A percentile compares a stretch with the other conserved stretches of the same genome.
Conservation (phyloP, 1,139 yeast genomes). For the Arxiozyma telluris region DNA sequence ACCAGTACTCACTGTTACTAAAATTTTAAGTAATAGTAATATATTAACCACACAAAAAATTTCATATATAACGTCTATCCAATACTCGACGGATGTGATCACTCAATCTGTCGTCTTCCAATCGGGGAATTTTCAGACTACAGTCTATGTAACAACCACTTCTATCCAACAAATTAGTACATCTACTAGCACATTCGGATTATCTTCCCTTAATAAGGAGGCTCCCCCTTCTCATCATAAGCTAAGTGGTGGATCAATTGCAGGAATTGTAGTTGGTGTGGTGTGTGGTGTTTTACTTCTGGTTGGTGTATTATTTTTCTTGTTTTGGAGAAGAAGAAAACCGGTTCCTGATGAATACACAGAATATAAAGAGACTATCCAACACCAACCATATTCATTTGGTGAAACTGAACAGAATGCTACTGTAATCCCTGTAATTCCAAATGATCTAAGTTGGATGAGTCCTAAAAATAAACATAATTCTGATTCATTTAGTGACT, state of each 20-base stretch:
- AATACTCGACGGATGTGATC: conserved; percentile 12
- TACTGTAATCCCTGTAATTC: conserved; percentile 11
- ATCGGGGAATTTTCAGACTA: conserved; percentile 6
- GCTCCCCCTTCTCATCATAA: conserved; percentile 11
- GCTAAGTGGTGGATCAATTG: conserved; percentile 58
- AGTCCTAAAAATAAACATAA: neutral
- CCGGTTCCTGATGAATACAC: conserved; percentile 14
- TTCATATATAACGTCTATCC: conserved; percentile 10
- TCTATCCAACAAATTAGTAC: conserved; percentile 12
- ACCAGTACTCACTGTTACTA: neutral
- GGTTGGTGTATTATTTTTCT: conserved; percentile 32
- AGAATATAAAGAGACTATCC: conserved; percentile 25
- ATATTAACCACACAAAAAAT: conserved; percentile 5
- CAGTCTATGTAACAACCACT: conserved; percentile 17
- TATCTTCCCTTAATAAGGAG: conserved; percentile 9
- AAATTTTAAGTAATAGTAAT: conserved; percentile 2
- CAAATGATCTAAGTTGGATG: conserved; percentile 3
- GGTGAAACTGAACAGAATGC: conserved; percentile 28
- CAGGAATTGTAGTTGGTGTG: conserved; percentile 62
- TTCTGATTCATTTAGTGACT: neutral
- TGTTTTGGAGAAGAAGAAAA: conserved; percentile 33
- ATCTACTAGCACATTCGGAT: conserved; percentile 5
- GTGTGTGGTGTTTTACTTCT: conserved; percentile 41
- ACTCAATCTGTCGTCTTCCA: conserved; percentile 10
- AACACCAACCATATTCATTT: conserved; percentile 30